Evolutionary conservation across 257 asterid species (phyloP), one percentile per base, ranked within the genome.

Genomic region (Schizonepeta tenuifolia): DNA sequence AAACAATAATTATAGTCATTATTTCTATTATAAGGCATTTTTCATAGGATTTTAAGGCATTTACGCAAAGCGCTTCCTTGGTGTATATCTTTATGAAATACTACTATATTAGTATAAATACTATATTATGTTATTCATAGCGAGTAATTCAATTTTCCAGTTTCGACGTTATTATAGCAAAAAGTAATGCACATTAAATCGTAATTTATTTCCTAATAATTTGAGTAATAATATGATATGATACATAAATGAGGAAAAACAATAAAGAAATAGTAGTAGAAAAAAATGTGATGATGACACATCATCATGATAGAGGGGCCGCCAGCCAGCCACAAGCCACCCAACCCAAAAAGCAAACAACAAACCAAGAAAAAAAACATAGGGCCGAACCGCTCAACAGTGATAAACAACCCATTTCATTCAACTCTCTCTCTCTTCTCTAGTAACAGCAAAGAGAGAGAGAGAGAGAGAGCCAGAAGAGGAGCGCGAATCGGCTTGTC

Each of bases 371-470:
- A 43, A 46, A 49, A 7, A 20, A 18, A 18, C 9, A 53, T 22
- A 22, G 57, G 43, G 24, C 44, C 57, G 57, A 65, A n/a, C 70
- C 55, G 56, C 28, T 72, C 33, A 11, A 61, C 22, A 76, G 18
- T 28, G 68, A 64, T 70, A 56, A 55, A 64, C 77, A 64, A 50
- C 67, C 59, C 69, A 5, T 33, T 53, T 9, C 12, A 6, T 6
- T 17, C n/a, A 18, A n/a, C 64, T 67, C 68, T 71, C 75, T 59
- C 76, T 71, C 70, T 65, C 43, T 50, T 71, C 70, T 65, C 43
- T 50, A 22, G 63, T 20, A 50, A 72, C 72, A 79, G 70, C 65
- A 11, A 67, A 75, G 80, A 69, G 67, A 31, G 77, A 46, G 59
- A 31, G 36, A 31, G 35, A 70, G 59, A 31, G 77, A 46, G 59